Evolutionary conservation across 2,329 filamentous ascomycete species (phyloP), one percentile per base, ranked within the genome.

Genomic region (Colletotrichum spaethianum): DNA sequence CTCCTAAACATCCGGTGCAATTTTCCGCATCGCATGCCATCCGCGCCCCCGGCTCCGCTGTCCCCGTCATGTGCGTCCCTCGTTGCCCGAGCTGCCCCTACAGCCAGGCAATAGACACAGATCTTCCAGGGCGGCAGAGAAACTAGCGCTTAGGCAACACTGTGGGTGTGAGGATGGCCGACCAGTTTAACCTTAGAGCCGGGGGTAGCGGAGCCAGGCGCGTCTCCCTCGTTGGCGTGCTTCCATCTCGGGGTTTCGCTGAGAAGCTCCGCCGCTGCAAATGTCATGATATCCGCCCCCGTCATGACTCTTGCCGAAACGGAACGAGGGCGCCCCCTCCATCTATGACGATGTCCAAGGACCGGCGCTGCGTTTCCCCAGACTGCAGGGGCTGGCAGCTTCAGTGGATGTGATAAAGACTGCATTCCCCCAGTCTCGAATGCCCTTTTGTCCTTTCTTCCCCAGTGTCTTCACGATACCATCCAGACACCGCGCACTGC

Each of bases 71-170:
- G n/a, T 26, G 42, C 44, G n/a, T 28, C 28, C 36, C 42, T 46
- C 50, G 33, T 18, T 18, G 28, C 52, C 23, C 40, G n/a, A 26
- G 11, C 23, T 5, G 42, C 26, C 14, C 14, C 14, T n/a, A 20
- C 33, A 20, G 23, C 11, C 14, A 20, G n/a, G 40, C 33, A 16
- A 9, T 57, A 31, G 53, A 26, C 33, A 20, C 46, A 57, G 33
- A 52, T 70, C 44, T 70, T 70, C 67, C 67, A 65, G 63, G 44
- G 59, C 33, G 67, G 67, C 8, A 59, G 59, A 70, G 65, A 23
- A 60, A 20, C n/a, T 33, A 57, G 66, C 23, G 40, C 6, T 42
- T 23, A 26, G 33, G 52, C 36, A 23, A 4, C 7, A n/a, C 23
- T 56, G 6, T 26, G 44, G 3, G 33, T 42, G 61, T 59, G 33